These are phyloP conservation scores for Ziziphus jujuba DNA, from an alignment of 306 rosid species.

Conservation along the genomic window DNA sequence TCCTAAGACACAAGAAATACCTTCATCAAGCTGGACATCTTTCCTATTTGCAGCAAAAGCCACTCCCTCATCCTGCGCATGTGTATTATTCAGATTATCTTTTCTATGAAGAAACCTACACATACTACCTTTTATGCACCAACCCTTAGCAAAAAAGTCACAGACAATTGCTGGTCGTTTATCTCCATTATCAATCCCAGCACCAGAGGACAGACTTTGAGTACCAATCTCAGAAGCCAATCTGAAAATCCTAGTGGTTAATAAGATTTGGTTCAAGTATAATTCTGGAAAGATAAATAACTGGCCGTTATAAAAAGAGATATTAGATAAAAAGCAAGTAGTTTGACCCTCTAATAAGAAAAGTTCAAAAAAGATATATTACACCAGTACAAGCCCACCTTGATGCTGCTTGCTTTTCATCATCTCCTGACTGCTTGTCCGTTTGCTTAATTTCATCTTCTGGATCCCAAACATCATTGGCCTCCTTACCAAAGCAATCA, in stretches of 20 bases:
- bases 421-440: constrained; percentile 37
- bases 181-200: constrained; percentile 49
- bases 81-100: constrained; percentile 34
- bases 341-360: constrained; percentile 19
- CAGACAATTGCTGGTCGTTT: constrained; percentile 57
- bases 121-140: constrained; percentile 89
- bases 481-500: constrained; percentile 25
- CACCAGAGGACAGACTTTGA: constrained; percentile 48
- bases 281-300: constrained; percentile 26
- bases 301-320: constrained; percentile 21
- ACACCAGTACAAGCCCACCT: constrained; percentile 53
- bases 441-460: constrained; percentile 34
- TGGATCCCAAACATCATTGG: constrained; percentile 28
- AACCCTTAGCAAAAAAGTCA: constrained; percentile 80
- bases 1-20: constrained; percentile 46
- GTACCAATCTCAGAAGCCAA: constrained; percentile 44
- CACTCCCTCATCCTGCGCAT: constrained; percentile 52
- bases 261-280: constrained; percentile 31
- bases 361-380: constrained; percentile 17
- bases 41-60: constrained; percentile 34
- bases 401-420: constrained; percentile 37
- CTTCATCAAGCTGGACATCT: constrained; percentile 63
- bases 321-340: constrained; percentile 24
- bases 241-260: constrained; percentile 51
- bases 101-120: constrained; percentile 85